Evolutionary conservation across 2,329 filamentous ascomycete species (phyloP).

Genomic region (Colletotrichum salicis): DNA sequence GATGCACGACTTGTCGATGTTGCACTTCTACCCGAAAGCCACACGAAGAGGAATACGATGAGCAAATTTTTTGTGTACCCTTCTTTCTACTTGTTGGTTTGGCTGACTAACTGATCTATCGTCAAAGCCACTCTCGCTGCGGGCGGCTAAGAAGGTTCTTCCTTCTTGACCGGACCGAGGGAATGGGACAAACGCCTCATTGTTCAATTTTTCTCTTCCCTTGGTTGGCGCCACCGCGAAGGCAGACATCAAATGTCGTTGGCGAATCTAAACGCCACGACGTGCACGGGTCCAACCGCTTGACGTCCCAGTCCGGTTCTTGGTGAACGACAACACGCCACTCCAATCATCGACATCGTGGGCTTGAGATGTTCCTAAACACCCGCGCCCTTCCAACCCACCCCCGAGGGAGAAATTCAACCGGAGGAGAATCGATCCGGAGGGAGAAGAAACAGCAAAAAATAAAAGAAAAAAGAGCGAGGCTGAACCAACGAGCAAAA

Average conservation of each 20-base stretch:
- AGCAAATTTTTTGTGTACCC: background rate
- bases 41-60: background rate
- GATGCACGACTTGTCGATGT: background rate
- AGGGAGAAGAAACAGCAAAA: background rate
- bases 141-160: background rate
- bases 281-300: background rate
- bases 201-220: background rate
- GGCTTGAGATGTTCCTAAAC: background rate
- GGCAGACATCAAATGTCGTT: background rate
- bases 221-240: background rate
- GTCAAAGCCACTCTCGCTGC: background rate
- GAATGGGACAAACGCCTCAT: background rate
- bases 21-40: background rate
- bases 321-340: too few relatives aligned
- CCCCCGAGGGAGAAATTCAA: background rate
- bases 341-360: background rate
- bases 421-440: background rate
- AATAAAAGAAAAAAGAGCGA: background rate
- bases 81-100: background rate
- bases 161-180: background rate
- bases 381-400: background rate
- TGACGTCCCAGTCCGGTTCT: background rate
- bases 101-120: background rate
- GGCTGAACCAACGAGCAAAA: background rate
- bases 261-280: background rate